Evolutionary conservation across 106 monocot genomes (phyloP).

Genomic region (Acorus gramineus): DNA sequence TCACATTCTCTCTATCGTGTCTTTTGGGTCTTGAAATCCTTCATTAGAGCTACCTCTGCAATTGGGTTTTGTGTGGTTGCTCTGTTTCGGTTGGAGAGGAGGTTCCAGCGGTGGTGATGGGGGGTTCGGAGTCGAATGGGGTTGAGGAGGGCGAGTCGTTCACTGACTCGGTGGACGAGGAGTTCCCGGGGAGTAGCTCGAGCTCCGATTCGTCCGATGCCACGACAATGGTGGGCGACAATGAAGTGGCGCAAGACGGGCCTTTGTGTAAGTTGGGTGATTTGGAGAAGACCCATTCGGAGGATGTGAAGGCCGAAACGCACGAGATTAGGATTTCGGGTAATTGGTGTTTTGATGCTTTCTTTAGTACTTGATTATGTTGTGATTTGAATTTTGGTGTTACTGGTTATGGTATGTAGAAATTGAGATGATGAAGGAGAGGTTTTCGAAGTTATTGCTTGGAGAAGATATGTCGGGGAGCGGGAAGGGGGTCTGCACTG

Average conservation of each 20-base stretch:
- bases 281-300: conserved; percentile 9
- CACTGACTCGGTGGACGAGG: conserved; percentile 31
- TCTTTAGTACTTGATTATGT: not conserved
- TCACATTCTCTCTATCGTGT: not conserved
- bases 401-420: conserved; percentile 24
- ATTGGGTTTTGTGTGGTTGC: conserved; percentile 16
- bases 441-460: conserved; percentile 83
- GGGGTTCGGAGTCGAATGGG: conserved; percentile 2
- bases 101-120: conserved; percentile 16
- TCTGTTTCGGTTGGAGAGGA: conserved; percentile 15
- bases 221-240: not conserved
- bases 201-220: conserved; percentile 19
- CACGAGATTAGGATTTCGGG: conserved; percentile 25
- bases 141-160: conserved; percentile 20
- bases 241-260: not conserved
- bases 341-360: not conserved
- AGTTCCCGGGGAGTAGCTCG: conserved; percentile 22
- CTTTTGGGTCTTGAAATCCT: conserved; percentile 9
- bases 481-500: conserved; percentile 87
- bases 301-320: conserved; percentile 8
- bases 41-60: not conserved
- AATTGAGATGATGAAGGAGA: conserved; percentile 94
- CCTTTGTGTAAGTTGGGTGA: conserved; percentile 1
- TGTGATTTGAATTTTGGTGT: not conserved
- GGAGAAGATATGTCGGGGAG: conserved; percentile 97